Evolutionary conservation across 1,284 basidiomycete species (phyloP).

Genomic region (Rhodotorula sp.): DNA sequence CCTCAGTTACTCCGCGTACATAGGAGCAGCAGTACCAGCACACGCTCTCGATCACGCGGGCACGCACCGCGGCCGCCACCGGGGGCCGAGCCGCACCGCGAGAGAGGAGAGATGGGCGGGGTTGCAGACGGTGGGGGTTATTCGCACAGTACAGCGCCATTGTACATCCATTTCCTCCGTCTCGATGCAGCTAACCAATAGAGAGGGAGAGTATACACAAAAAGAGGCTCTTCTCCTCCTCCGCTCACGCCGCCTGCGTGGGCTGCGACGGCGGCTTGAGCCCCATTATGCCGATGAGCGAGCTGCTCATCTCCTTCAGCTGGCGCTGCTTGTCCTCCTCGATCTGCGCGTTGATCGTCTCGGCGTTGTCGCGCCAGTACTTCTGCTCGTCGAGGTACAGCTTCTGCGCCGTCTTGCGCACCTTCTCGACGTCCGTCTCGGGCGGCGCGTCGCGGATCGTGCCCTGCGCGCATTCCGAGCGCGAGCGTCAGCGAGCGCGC

Average conservation of each 20-base stretch:
- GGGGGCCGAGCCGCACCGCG: too few relatives aligned
- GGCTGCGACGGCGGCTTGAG: slow-evolving; percentile 22
- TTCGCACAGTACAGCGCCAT: too few relatives aligned
- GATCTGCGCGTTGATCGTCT: slow-evolving; percentile 72
- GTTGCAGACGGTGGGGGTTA: too few relatives aligned
- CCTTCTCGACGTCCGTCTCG: slow-evolving; percentile 81
- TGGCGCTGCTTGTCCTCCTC: slow-evolving; percentile 81
- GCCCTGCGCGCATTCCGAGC: slow-evolving; percentile 1
- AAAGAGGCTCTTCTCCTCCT: too few relatives aligned
- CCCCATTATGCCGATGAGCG: slow-evolving; percentile 32
- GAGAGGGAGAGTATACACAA: not conserved
- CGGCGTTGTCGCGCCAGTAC: slow-evolving; percentile 79
- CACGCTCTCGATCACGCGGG: too few relatives aligned
- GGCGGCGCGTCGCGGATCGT: slow-evolving; percentile 48
- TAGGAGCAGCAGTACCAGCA: too few relatives aligned
- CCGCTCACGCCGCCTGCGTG: not conserved
- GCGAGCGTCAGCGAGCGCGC: not conserved
- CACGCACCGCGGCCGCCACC: too few relatives aligned
- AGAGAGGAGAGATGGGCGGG: too few relatives aligned
- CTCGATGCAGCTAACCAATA: too few relatives aligned
- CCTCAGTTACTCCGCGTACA: too few relatives aligned
- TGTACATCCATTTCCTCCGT: too few relatives aligned
- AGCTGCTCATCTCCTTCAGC: slow-evolving; percentile 55
- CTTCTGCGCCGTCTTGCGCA: slow-evolving; percentile 80
- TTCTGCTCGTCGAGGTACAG: slow-evolving; percentile 84